A percentile compares a stretch with the other conserved stretches of the same genome.
Evolutionary conservation across 768 basidiomycete species (phyloP).

Genomic region (Suillus plorans): DNA sequence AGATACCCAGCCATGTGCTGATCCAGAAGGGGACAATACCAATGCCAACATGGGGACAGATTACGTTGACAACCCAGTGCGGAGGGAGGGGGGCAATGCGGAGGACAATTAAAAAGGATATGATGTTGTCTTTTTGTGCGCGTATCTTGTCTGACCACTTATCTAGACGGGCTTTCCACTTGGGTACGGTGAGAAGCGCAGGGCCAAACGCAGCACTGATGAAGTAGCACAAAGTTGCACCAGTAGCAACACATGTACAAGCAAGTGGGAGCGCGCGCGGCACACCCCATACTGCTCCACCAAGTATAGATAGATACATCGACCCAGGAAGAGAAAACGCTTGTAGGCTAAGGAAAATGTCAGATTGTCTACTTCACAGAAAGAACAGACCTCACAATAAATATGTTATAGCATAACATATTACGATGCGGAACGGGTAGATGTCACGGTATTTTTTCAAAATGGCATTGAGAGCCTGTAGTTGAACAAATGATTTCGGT

Average conservation of each 20-base stretch:
- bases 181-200: constrained; percentile 83
- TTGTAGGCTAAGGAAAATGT: constrained; percentile 63
- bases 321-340: constrained; percentile 96
- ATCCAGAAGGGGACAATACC: constrained; percentile 84
- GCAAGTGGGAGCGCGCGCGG: constrained; percentile 83
- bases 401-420: constrained; percentile 88
- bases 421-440: constrained; percentile 79
- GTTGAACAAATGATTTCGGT: constrained; percentile 84
- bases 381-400: constrained; percentile 69
- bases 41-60: constrained; percentile 92
- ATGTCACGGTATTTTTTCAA: constrained; percentile 91
- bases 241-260: constrained; percentile 88
- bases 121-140: constrained; percentile 77
- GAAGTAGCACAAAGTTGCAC: constrained; percentile 89
- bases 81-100: constrained; percentile 93
- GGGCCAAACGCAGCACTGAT: constrained; percentile 92
- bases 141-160: constrained; percentile 78
- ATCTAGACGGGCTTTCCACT: constrained; percentile 81
- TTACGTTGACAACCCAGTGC: constrained; percentile 94
- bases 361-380: constrained; percentile 7
- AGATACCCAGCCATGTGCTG: constrained; percentile 86
- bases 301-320: constrained; percentile 97
- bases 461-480: constrained; percentile 81
- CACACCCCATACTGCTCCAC: constrained; percentile 94
- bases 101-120: constrained; percentile 92